Evolutionary conservation across 78 protist species (phyloP), one percentile per base, ranked within the genome.

Genomic region (Protostelium mycophagum): DNA sequence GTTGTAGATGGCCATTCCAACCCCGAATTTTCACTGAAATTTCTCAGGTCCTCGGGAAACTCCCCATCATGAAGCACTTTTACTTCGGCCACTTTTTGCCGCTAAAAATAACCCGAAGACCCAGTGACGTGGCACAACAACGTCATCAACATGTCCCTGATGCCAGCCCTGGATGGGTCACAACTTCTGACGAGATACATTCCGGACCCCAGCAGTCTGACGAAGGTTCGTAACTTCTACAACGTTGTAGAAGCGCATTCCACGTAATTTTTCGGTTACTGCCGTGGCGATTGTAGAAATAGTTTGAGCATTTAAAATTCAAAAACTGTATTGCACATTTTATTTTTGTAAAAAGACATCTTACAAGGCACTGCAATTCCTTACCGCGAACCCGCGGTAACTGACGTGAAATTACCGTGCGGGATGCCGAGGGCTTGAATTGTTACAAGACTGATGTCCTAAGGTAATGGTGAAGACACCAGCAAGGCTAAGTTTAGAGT

Each of bases 51-150:
- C 83, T 97, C 16, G 1, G 36, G 83, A 96, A 97, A 85, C 85
- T 90, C 28, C 97, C 97, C 0, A 95, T 97, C 10, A 85, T 97
- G 90, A 98, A 97, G 85, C 99, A 97, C 96, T 92, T 96, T 34
- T 35, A 88, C 34, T 96, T 96, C 35, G 98, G 98, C 38, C 63
- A 93, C 0, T 73, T 96, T 9, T 0, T 96, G 1, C 90, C 88
- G 0, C 88, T 88, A 51, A 5, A 16, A 51, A 5, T 51, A 5
- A 51, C 16, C 31, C 73, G 73, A 25, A 16, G 16, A 16, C 73
- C 73, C 73, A 16, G 16, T 25, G 73, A 51, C 16, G 73, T 51
- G 73, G 73, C 5, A 25, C 16, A 16, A 25, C 31, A 51, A 25
- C 31, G 16, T 16, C 73, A 51, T 16, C 5, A 16, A 25, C 73